Conservation (phyloP, 257 asterid species). For the Leptodermis oblonga region DNA sequence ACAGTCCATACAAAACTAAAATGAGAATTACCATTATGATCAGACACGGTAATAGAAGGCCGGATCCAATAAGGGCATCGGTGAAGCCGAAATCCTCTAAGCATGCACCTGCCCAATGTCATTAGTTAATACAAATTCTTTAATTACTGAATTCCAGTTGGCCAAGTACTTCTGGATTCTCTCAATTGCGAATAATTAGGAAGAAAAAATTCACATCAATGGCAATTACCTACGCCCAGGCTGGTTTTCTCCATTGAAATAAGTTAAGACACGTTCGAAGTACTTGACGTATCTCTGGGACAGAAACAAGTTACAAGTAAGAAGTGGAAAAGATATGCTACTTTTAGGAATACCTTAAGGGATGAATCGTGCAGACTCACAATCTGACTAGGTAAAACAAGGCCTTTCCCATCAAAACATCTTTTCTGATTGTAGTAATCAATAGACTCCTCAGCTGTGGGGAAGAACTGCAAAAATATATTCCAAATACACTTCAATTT, state of each 20-base stretch:
- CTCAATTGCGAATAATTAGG: not conserved
- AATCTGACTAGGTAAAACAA: slow-evolving; percentile 97
- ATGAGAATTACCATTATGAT: slow-evolving; percentile 72
- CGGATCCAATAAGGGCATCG: slow-evolving; percentile 95
- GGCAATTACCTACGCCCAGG: slow-evolving; percentile 83
- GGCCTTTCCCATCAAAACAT: slow-evolving; percentile 91
- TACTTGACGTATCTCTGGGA: slow-evolving; percentile 92
- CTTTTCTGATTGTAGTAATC: slow-evolving; percentile 96
- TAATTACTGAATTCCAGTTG: not conserved
- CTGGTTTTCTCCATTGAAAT: slow-evolving; percentile 96
- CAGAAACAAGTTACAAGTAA: slow-evolving; percentile 14
- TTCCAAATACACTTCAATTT: slow-evolving; percentile 16
- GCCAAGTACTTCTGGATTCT: not conserved
- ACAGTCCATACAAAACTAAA: too few relatives aligned
- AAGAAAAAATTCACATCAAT: not conserved
- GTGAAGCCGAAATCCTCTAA: slow-evolving; percentile 93
- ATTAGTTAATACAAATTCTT: slow-evolving; percentile 15
- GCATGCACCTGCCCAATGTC: slow-evolving; percentile 74
- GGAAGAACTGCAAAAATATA: slow-evolving; percentile 66
- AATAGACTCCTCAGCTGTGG: slow-evolving; percentile 95
- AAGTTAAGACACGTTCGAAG: slow-evolving; percentile 74
- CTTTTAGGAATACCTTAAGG: not conserved
- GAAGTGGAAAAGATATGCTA: slow-evolving; percentile 8
- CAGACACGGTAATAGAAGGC: slow-evolving; percentile 80
- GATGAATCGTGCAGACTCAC: slow-evolving; percentile 37